A percentile compares a stretch with the other conserved stretches of the same genome.
Conservation (phyloP, 768 basidiomycete species). For the Agrocybe pediades region DNA sequence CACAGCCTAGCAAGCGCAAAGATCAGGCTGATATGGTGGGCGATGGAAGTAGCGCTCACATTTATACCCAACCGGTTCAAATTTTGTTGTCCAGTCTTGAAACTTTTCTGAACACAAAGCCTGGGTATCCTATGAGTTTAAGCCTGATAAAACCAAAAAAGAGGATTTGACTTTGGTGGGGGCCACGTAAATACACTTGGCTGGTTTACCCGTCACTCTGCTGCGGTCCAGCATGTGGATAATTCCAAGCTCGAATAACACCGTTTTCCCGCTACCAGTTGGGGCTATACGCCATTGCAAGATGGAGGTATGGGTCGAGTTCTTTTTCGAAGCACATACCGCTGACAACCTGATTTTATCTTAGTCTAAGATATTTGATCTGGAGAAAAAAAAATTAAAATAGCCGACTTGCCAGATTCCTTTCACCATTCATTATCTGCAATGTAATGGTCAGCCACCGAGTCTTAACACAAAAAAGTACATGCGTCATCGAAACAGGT, state of each 20-base stretch:
- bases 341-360: constrained; percentile 62
- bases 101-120: constrained; percentile 86
- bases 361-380: background rate
- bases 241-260: constrained; percentile 89
- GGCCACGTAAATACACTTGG: constrained; percentile 88
- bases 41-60: constrained; percentile 43
- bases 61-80: constrained; percentile 72
- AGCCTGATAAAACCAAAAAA: background rate
- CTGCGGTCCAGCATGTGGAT: constrained; percentile 65
- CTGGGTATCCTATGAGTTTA: constrained; percentile 36
- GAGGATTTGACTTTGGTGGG: constrained; percentile 73
- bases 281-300: constrained; percentile 60
- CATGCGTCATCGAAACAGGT: constrained; percentile 76
- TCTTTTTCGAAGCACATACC: constrained; percentile 36
- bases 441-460: background rate
- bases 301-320: background rate
- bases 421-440: constrained; percentile 59
- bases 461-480: constrained; percentile 3
- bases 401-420: constrained; percentile 59
- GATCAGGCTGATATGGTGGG: background rate
- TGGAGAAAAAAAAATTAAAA: background rate
- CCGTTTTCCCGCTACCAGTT: constrained; percentile 96
- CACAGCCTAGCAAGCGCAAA: constrained; percentile 62
- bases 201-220: constrained; percentile 30
- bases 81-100: constrained; percentile 84